phyloP scores from a whole-genome alignment of 2,329 filamentous ascomycete genomes.

The Trichoderma atrobrunneum region DNA sequence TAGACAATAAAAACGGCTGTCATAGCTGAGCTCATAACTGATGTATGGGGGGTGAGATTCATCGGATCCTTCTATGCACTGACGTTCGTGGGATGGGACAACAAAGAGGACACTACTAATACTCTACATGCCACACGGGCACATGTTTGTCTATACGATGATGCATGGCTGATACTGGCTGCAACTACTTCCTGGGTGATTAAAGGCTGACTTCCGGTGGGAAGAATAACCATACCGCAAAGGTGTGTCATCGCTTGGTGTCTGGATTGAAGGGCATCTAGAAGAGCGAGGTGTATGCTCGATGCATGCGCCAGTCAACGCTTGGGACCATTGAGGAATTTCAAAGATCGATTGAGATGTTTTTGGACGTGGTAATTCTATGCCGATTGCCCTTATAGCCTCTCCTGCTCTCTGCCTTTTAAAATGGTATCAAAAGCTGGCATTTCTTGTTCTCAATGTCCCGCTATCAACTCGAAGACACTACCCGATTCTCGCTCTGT shows the following conservation, averaged over 20 bases:
- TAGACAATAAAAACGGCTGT: neutral
- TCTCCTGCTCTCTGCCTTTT: neutral
- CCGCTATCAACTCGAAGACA: neutral
- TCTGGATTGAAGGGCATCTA: neutral
- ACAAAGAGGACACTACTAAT: neutral
- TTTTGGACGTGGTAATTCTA: neutral
- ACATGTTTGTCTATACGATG: neutral
- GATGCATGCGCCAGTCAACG: neutral
- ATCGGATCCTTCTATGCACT: neutral
- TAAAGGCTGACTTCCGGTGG: neutral
- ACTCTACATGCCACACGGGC: neutral
- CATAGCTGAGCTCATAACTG: neutral
- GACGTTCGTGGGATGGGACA: neutral
- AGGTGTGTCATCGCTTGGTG: neutral
- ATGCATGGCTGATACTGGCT: no score
- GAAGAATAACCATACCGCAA: neutral
- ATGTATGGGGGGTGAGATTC: neutral
- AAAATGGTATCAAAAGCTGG: conserved; percentile 7
- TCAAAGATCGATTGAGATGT: neutral
- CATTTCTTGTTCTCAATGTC: neutral
- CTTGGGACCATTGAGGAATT: neutral
- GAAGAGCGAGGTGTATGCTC: neutral
- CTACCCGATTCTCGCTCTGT: neutral
- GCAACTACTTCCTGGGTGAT: neutral
- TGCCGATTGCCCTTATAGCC: neutral